Base-by-base conservation (phyloP, 2,329 filamentous ascomycete species). In the Pleomassaria siparia region DNA sequence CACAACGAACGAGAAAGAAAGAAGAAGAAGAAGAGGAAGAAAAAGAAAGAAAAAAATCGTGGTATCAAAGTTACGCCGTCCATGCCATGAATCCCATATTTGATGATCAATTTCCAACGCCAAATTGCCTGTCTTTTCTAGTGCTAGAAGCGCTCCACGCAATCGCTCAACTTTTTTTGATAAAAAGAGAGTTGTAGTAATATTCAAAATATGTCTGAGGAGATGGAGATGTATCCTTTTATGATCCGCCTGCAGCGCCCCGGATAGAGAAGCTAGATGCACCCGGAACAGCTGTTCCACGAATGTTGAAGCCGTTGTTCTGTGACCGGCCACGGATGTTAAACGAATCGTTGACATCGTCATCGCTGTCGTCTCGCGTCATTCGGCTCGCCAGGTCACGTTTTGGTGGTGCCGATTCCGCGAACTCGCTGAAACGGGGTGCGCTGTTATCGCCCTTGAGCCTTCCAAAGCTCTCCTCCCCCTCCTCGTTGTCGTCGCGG, bases 181-280 rank as follows among this genome's bases (percentile, higher is more conserved):
- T n/a, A n/a, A n/a, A n/a, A n/a, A n/a, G n/a, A n/a, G n/a, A n/a
- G n/a, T n/a, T n/a, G n/a, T n/a, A n/a, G n/a, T n/a, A n/a, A n/a
- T n/a, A n/a, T n/a, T n/a, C n/a, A n/a, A n/a, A n/a, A n/a, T n/a
- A n/a, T 30, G 29, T 13, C 29, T 30, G 29, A 30, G 15, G 29
- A 30, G 15, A n/a, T n/a, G n/a, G 28, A n/a, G n/a, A n/a, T n/a
- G n/a, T n/a, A n/a, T n/a, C 24, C 9, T 16, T 29, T 53, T 62
- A 68, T 16, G 57, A 54, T 25, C 64, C 60, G n/a, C 60, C 64
- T 11, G 67, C 67, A 3, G 66, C 60, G 30, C 67, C 67, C 7
- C 62, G 54, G 21, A 71, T 70, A 24, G 59, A 62, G 46, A 71
- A 60, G 6, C 59, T 63, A 49, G 39, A 43, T 30, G 25, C 43